Conservation (phyloP, 2,329 filamentous ascomycete genomes). For the Pseudogymnoascus pannorum region DNA sequence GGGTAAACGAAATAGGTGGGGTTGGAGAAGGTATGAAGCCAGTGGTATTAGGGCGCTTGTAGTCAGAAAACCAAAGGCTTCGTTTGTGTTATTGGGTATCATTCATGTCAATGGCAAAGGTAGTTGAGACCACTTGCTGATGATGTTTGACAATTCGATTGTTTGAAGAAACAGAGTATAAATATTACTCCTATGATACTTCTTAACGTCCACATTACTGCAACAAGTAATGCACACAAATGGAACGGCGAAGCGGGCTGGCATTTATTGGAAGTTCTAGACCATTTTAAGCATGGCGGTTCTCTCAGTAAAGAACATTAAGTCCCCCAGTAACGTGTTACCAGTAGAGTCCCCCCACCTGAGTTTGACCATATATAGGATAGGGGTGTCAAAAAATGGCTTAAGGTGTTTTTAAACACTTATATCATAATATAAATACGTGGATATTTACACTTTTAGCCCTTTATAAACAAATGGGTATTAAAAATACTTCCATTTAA, state of each 20-base stretch:
- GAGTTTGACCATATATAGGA: too few relatives aligned
- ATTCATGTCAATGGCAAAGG: neutral
- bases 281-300: too few relatives aligned
- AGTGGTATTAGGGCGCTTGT: neutral
- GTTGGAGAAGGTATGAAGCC: too few relatives aligned
- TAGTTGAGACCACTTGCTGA: too few relatives aligned
- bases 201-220: neutral
- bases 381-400: neutral
- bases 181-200: neutral
- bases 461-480: neutral
- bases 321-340: too few relatives aligned
- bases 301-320: too few relatives aligned
- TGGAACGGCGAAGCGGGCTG: neutral
- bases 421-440: neutral
- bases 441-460: neutral
- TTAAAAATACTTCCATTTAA: slow-evolving; percentile 5
- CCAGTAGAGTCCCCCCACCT: too few relatives aligned
- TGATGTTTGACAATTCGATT: neutral
- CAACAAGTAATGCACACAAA: neutral
- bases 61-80: neutral
- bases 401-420: neutral
- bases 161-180: neutral
- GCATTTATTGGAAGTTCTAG: neutral
- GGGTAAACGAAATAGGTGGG: neutral
- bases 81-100: neutral